These are phyloP conservation scores for Jatropha podagrica DNA, from an alignment of 441 rosid genomes.

Conservation along the genomic window DNA sequence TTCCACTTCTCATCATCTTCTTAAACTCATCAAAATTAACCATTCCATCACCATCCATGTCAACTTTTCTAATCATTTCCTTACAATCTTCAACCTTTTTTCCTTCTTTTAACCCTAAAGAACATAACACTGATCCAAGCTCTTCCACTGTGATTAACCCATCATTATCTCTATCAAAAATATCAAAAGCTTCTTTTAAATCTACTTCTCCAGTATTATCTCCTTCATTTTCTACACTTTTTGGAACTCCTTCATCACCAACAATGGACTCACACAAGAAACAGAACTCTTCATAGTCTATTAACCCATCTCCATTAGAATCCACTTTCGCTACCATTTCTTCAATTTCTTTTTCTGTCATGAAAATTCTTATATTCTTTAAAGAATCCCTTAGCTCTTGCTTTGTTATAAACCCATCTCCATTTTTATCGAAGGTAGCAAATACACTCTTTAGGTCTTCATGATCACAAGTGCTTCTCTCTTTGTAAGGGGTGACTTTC, in stretches of 20 bases:
- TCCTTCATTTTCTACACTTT: not conserved
- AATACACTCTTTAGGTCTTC: constrained; percentile 43
- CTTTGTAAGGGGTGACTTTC: not conserved
- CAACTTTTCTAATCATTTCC: constrained; percentile 58
- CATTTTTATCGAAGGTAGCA: constrained; percentile 53
- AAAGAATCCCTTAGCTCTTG: constrained; percentile 50
- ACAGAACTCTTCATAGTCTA: constrained; percentile 59
- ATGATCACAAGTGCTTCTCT: not conserved
- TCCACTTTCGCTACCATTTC: constrained; percentile 53
- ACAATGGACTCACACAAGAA: constrained; percentile 16
- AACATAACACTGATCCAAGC: constrained; percentile 45
- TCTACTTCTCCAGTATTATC: constrained; percentile 22
- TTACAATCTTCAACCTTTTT: constrained; percentile 48
- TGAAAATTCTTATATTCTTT: constrained; percentile 36
- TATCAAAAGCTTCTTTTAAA: constrained; percentile 60
- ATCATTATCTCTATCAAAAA: constrained; percentile 57
- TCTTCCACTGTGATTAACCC: constrained; percentile 65
- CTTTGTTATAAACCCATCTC: constrained; percentile 58
- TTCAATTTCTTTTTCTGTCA: constrained; percentile 45
- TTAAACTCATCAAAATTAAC: constrained; percentile 62
- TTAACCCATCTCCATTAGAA: constrained; percentile 53
- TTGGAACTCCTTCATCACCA: not conserved
- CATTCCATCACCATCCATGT: constrained; percentile 67
- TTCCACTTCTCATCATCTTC: constrained; percentile 42
- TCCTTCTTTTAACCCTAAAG: constrained; percentile 56